Evolutionary conservation across 768 basidiomycete genomes (phyloP), one percentile per base, ranked within the genome.

Genomic region (Mycena epipterygia): DNA sequence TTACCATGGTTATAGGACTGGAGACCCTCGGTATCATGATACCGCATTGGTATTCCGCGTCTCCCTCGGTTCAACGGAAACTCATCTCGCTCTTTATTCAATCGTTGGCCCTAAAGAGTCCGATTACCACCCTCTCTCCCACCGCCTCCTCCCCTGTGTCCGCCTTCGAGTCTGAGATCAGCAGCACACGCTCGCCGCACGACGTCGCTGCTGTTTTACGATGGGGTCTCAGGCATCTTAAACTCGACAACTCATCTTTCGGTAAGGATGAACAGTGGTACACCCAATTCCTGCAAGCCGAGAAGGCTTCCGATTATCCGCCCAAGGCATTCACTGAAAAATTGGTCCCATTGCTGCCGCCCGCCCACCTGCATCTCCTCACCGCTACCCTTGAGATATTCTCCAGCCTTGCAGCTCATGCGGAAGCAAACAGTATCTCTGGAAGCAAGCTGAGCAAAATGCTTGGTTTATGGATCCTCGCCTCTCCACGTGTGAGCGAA

Each of bases 11-110:
- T 70, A 16, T 68, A 95, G 93, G 93, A n/a, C 84, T 94, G 58
- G 93, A 94, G 77, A 90, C 91, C 5, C 89, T 93, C 52, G 94
- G 94, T 23, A 85, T 95, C 52, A 95, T 95, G 92, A 92, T 92
- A 74, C 93, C 94, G 7, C 91, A 95, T 77, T 95, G 92, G 93
- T 85, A 92, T 78, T 91, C 93, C 44, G 86, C 93, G 12, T 93
- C 92, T 8, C 88, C 89, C 11, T 87, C 89, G 13, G 80, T 87
- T n/a, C 94, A 95, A 78, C 89, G 83, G 64, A 82, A 78, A 67
- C 89, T 95, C 35, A 89, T 94, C 64, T 92, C 92, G 21, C 86
- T 89, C 66, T 95, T 91, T 82, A 84, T 95, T 69, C 87, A 87
- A 72, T 92, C 92, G 1, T 84, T 92, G 79, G 82, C 84, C 72